Conservation (phyloP, 148 eudicot species). For the Rhododendron kiyosumense region DNA sequence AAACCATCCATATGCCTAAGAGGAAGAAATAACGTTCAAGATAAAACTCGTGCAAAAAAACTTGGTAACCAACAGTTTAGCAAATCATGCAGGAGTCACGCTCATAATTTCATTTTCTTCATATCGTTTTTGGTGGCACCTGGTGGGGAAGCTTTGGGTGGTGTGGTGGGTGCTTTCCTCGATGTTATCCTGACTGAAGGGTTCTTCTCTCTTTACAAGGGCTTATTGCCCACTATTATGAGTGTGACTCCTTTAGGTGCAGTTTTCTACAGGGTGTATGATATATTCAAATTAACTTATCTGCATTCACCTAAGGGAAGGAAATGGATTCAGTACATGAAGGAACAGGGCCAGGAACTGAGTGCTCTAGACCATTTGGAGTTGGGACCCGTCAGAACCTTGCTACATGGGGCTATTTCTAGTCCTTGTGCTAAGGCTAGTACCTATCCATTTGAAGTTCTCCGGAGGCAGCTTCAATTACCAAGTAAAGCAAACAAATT, state of each 20-base stretch:
- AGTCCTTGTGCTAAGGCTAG: slow-evolving; percentile 72
- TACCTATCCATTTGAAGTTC: slow-evolving; percentile 68
- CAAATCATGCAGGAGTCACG: no score
- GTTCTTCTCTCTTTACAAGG: slow-evolving; percentile 57
- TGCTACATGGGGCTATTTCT: slow-evolving; percentile 62
- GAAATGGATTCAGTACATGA: slow-evolving; percentile 43
- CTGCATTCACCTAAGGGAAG: slow-evolving; percentile 53
- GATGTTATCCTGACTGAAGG: slow-evolving; percentile 61
- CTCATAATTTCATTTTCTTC: no score
- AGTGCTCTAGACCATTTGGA: slow-evolving; percentile 53
- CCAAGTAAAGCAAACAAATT: slow-evolving; percentile 42
- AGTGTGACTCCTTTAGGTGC: slow-evolving; percentile 68
- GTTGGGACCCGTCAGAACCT: slow-evolving; percentile 51
- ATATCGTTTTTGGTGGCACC: slow-evolving; percentile 33
- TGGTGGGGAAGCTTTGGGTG: slow-evolving; percentile 66
- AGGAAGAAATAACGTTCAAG: no score
- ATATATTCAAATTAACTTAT: slow-evolving; percentile 50
- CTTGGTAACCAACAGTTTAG: no score
- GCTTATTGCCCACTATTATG: slow-evolving; percentile 57
- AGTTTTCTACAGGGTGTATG: slow-evolving; percentile 65
- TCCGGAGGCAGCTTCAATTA: slow-evolving; percentile 60
- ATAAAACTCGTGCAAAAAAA: no score
- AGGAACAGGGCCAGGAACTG: slow-evolving; percentile 42
- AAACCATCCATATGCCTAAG: no score
- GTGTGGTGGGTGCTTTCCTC: slow-evolving; percentile 56